Percentiles rank a stretch among this genome's conserved stretches.
phyloP scores from a whole-genome alignment of 2,329 filamentous ascomycete species.

The Aspergillus hortae region DNA sequence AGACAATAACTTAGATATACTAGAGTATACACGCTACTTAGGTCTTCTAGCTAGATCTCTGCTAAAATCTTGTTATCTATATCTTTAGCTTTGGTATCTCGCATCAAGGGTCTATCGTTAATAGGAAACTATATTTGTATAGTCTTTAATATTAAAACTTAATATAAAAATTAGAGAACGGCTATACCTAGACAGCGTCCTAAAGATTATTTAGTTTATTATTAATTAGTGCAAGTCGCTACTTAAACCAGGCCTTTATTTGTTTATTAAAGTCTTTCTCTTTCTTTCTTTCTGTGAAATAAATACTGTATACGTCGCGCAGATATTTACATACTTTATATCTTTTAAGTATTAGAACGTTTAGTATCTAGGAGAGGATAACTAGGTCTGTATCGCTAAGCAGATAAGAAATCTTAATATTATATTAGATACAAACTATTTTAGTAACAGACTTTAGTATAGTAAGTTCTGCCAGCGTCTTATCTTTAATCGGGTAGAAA shows the following conservation, averaged over 20 bases:
- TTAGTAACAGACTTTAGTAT: neutral
- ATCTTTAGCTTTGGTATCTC: conserved; percentile 3
- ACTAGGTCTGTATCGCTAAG: neutral
- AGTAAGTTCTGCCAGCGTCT: conserved; percentile 1
- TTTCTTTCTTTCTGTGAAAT: neutral
- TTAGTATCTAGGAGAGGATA: neutral
- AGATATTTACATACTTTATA: neutral
- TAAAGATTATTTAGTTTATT: neutral
- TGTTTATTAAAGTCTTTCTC: neutral
- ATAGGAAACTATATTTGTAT: neutral
- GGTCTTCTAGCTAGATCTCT: conserved; percentile 3
- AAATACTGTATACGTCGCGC: neutral
- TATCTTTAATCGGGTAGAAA: neutral
- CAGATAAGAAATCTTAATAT: neutral
- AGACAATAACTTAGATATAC: neutral
- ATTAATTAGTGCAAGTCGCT: neutral
- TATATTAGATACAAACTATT: neutral
- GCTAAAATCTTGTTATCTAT: conserved; percentile 1
- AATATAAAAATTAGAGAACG: neutral
- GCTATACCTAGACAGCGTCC: conserved; percentile 1
- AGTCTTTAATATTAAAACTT: conserved; percentile 1
- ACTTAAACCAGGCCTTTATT: neutral
- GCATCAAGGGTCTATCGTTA: neutral
- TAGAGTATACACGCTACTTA: neutral
- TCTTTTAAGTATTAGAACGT: neutral